phyloP scores from a whole-genome alignment of 1,139 yeast genomes.

The Geotrichum aggregatum region DNA sequence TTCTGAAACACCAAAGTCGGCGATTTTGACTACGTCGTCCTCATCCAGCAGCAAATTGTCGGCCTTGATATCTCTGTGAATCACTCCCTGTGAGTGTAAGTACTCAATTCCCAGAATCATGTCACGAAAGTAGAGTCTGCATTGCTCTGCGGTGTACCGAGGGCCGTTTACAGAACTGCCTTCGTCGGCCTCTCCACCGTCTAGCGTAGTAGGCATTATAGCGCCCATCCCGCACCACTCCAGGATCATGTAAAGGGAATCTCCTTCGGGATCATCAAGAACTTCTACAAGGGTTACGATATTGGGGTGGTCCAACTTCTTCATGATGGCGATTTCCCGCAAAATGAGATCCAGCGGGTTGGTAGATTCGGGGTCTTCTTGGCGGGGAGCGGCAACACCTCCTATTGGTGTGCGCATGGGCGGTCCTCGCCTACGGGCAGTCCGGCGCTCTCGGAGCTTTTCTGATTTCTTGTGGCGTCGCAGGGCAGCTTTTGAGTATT shows the following conservation, averaged over 20 bases:
- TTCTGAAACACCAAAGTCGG: constrained; percentile 93
- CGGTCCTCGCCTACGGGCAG: constrained; percentile 11
- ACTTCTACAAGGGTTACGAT: constrained; percentile 85
- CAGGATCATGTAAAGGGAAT: constrained; percentile 66
- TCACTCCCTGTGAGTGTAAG: constrained; percentile 85
- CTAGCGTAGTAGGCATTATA: constrained; percentile 33
- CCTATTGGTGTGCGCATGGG: constrained; percentile 2
- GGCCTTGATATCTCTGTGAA: constrained; percentile 94
- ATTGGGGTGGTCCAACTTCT: constrained; percentile 73
- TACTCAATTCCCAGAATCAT: constrained; percentile 87
- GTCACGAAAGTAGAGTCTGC: constrained; percentile 60
- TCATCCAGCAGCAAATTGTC: constrained; percentile 77
- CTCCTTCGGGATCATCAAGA: constrained; percentile 62
- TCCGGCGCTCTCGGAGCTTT: constrained; percentile 16
- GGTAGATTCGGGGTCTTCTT: constrained; percentile 6
- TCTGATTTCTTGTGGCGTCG: constrained; percentile 38
- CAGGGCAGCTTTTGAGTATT: constrained; percentile 43
- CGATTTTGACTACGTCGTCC: constrained; percentile 77
- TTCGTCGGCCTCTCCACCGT: constrained; percentile 15
- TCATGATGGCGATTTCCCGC: constrained; percentile 81
- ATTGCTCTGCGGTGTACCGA: constrained; percentile 39
- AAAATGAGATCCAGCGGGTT: constrained; percentile 44
- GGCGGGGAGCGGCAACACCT: neutral
- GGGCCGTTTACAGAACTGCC: constrained; percentile 40
- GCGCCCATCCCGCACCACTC: constrained; percentile 62